Base-by-base conservation (phyloP, 2,329 filamentous ascomycete species). In the Neonectria neomacrospora region DNA sequence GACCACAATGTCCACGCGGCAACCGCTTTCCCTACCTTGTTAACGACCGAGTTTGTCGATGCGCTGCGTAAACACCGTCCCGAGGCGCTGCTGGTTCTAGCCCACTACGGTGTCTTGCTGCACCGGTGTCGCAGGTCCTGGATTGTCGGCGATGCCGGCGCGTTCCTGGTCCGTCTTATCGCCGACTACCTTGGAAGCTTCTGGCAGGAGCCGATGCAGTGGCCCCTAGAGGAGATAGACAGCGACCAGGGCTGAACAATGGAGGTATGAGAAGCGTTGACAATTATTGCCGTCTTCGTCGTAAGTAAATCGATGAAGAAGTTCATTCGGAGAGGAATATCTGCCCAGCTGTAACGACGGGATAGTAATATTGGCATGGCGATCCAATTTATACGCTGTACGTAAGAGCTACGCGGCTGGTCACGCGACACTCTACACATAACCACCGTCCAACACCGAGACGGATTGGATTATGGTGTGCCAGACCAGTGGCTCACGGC, bases 41-140 rank as follows among this genome's bases (percentile, higher is more conserved):
- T 80, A 4, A 67, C 73, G 3, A 61, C 67, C 3, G 74, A 74
- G 12, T 82, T 76, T 50, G 67, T 79, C 39, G 74, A 79, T 10
- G 68, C 76, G 14, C 65, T 81, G 28, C 71, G 73, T 14, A 74
- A 76, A 32, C 68, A 75, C 16, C 73, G 75, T 2, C 79, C 80
- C 0, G 80, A 81, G 48, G 80, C 80, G 5, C 72, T 86, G 20
- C 73, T 83, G 7, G 77, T 86, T 4, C 70, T 86, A 20, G 83
- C 81, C 5, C 79, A 85, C 67, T 85, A 84, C 62, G 82, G 82
- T 10, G 77, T 83, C 2, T 66, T 86, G 39, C 72, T 85, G 22
- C 80, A 84, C 61, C 75, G 74, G n/a, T 79, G 76, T 42, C 73
- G 78, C 5, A 58, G 69, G 4, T 71, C 74, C 39, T 84, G 82